Conservation (phyloP, 2,329 filamentous ascomycete species). For the Pseudocercospora cruenta region DNA sequence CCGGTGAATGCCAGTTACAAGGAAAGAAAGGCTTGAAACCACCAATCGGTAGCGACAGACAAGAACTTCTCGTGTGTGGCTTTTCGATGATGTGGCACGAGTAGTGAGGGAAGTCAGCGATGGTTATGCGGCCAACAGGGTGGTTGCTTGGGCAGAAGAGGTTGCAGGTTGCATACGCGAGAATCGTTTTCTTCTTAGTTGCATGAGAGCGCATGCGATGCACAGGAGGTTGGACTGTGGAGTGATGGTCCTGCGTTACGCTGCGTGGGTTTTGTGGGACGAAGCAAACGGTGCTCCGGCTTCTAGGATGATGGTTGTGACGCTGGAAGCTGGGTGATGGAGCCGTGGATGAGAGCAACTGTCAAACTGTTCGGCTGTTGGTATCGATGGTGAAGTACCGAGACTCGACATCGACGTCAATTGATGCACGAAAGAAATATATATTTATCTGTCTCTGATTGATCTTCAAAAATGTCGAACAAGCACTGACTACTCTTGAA, state of each 20-base stretch:
- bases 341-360: background rate
- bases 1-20: background rate
- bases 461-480: background rate
- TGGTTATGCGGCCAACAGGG: background rate
- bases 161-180: background rate
- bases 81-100: constrained; percentile 5
- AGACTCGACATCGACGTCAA: background rate
- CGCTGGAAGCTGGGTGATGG: background rate
- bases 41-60: background rate
- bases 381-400: background rate
- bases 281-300: constrained; percentile 2
- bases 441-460: background rate
- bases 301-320: background rate
- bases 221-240: constrained; percentile 4
- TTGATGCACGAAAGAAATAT: background rate
- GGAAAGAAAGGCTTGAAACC: background rate
- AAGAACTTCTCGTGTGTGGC: background rate
- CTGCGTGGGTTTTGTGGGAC: background rate
- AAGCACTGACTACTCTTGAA: background rate
- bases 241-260: background rate
- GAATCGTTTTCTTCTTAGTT: background rate
- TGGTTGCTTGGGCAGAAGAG: background rate
- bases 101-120: background rate
- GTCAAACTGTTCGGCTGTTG: constrained; percentile 6
- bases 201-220: constrained; percentile 12